These are phyloP conservation scores for Alternaria sp. DNA, from an alignment of 2,329 filamentous ascomycete species.

Conservation along the genomic window DNA sequence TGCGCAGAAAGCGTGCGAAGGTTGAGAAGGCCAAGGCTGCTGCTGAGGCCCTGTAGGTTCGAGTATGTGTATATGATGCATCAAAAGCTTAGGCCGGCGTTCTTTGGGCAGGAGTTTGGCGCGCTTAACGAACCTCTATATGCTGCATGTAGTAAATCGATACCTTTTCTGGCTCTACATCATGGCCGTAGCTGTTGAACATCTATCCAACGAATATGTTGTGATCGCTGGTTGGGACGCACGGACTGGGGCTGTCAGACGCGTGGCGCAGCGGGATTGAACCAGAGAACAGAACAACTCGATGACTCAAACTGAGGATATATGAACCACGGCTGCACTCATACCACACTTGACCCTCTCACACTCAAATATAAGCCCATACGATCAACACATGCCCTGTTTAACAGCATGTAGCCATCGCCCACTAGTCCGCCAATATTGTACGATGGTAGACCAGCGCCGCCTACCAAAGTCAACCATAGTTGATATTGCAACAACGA, in stretches of 20 bases:
- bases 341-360: too few relatives aligned
- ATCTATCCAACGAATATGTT: too few relatives aligned
- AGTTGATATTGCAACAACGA: not conserved
- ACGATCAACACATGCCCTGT: not conserved
- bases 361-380: not conserved
- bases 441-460: not conserved
- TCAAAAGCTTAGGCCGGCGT: constrained; percentile 24
- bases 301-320: constrained; percentile 4
- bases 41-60: constrained; percentile 31
- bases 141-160: constrained; percentile 8
- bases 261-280: not conserved
- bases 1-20: constrained; percentile 89
- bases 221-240: not conserved
- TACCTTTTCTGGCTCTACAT: not conserved
- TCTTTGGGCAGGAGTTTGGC: constrained; percentile 17
- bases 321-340: not conserved
- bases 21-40: constrained; percentile 67
- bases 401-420: not conserved
- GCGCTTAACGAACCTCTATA: constrained; percentile 8
- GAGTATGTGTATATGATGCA: constrained; percentile 6
- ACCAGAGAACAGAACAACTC: not conserved
- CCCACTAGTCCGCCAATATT: not conserved
- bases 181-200: not conserved
- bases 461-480: not conserved
- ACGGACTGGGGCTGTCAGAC: constrained; percentile 3